Evolutionary conservation across 2,329 filamentous ascomycete genomes (phyloP), one percentile per base, ranked within the genome.

Genomic region (Cladosporium halotolerans): DNA sequence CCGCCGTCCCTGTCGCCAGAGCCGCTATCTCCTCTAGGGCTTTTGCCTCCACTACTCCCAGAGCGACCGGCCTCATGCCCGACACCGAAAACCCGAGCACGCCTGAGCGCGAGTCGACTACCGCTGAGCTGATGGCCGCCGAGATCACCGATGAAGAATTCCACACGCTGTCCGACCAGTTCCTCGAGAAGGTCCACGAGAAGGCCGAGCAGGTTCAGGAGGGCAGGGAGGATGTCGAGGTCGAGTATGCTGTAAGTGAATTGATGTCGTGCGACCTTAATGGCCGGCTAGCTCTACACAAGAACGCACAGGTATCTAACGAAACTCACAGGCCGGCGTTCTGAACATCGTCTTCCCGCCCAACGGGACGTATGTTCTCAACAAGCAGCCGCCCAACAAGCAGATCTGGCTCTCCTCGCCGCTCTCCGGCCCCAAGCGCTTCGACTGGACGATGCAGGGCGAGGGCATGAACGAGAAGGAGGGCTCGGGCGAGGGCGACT

Each of bases 301-400:
- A 28, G 23, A 7, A 28, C 23, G 5, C 4, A 28, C 23, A 9
- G 31, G 16, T 9, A 41, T 31, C 55, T 56, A 18, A 56, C 44
- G 14, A n/a, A 28, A 31, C 16, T 14, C 42, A 11, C 63, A 96
- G 91, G 81, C 89, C 51, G 92, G 93, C 52, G 90, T 97, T 53
- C 79, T 97, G 62, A 90, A 84, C 58, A 77, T 97, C 64, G 78
- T 75, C 6, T 82, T 88, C 62, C 81, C 83, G 1, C 75, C 78
- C 10, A 76, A 82, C 47, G 90, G 91, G 57, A 92, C 83, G 31
- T 99, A 95, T 68, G 88, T 99, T 56, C 80, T 99, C 73, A 99
- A 99, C 81, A 99, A 99, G 73, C 93, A 99, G 71, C 93, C 93
- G 0, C 90, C 92, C 16, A 97, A 96, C 78, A 93, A 90, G 77